These are phyloP conservation scores for Aspergillus cristatus DNA, from an alignment of 495 filamentous ascomycete species.

Conservation along the genomic window DNA sequence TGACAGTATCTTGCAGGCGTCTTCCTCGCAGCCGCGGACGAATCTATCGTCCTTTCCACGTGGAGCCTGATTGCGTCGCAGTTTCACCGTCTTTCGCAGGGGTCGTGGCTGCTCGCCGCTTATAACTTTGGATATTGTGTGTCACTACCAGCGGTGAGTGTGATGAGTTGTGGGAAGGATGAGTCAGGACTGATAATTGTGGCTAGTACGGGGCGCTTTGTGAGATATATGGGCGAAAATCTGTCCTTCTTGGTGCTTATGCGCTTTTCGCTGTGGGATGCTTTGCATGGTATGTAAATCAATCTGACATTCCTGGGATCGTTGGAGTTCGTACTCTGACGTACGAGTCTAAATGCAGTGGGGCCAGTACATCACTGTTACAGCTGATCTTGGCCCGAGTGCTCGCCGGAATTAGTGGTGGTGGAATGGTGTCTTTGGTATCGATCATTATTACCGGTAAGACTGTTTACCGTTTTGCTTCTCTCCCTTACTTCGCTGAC, in stretches of 20 bases:
- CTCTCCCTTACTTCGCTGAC: background rate
- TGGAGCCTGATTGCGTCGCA: conserved; percentile 25
- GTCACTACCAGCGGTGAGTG: conserved; percentile 24
- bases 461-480: background rate
- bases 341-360: conserved; percentile 6
- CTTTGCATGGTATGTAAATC: conserved; percentile 18
- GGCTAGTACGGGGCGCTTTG: conserved; percentile 22
- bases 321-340: too few relatives aligned
- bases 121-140: conserved; percentile 29
- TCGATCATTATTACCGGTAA: conserved; percentile 20
- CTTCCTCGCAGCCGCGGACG: conserved; percentile 25
- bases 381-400: conserved; percentile 16
- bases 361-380: conserved; percentile 11
- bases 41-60: conserved; percentile 23
- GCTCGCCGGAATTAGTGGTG: conserved; percentile 18
- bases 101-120: conserved; percentile 23
- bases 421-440: conserved; percentile 17
- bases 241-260: conserved; percentile 19
- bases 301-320: background rate
- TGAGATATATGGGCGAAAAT: conserved; percentile 23
- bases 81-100: conserved; percentile 18
- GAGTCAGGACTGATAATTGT: too few relatives aligned
- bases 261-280: conserved; percentile 22
- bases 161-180: too few relatives aligned
- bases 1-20: conserved; percentile 13